Base-by-base conservation (phyloP, 257 asterid genomes). In the Nicotiana undulata region DNA sequence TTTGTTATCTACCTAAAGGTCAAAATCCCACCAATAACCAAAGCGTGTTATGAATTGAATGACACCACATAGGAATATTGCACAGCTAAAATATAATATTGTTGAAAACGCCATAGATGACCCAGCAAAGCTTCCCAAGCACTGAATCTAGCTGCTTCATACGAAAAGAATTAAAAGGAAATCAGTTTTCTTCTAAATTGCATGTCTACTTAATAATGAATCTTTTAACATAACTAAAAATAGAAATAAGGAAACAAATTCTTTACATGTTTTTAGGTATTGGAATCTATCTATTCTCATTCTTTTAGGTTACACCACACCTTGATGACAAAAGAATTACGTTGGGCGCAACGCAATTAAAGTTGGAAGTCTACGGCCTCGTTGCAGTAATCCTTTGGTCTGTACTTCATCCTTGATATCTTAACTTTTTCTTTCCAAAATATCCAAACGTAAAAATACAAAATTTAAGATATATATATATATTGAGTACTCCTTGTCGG, bases 321-420 rank as follows among this genome's bases (percentile, higher is more conserved):
- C 83, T 68, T 9, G 83, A 83, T 83, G 70, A 52, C 80, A 79
- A 83, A 83, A 56, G 85, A 82, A 11, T 32, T 32, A 32, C 5
- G 7, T 5, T 32, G 37, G 37, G 37, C 1, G 28, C 9, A 37
- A 37, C 10, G 10, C 46, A 37, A 37, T 1, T 37, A 6, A 37
- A 37, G 44, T 34, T 6, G 44, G 44, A 34, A 34, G 44, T 34
- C 9, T 34, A 34, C 9, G 44, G 1, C 44, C 44, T 6, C 44
- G 6, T 34, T 34, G 44, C 44, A 34, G 9, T 34, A 6, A 34
- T 34, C 9, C 9, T 34, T 7, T 1, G 0, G 11, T 40, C 11
- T 7, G 3, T 8, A 40, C 46, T 40, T 40, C 46, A 40, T 40
- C 2, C 2, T 0, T 8, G 65, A 28, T 56, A 53, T 59, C 31